Evolutionary conservation across 768 basidiomycete species (phyloP), one percentile per base, ranked within the genome.

Genomic region (Phlebiopsis flavidoalba): DNA sequence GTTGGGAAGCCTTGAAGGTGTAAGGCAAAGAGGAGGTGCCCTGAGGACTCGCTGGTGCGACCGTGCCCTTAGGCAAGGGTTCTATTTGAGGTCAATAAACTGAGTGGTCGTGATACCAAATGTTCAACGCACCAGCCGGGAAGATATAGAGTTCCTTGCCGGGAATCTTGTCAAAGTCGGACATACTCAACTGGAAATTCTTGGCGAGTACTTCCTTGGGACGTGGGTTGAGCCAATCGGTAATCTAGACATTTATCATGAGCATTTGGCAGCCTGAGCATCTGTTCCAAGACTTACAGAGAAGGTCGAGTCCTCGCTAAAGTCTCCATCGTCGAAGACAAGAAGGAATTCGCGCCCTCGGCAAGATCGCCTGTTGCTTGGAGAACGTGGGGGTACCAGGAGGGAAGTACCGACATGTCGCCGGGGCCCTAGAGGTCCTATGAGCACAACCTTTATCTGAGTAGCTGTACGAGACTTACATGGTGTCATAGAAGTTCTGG

Each of bases 341-440:
- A 71, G 50, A 5, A 71, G 64, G 55, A 71, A 69, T 46, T 71
- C 68, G 63, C 55, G 11, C 69, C 70, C 4, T 65, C 64, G 3
- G 63, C 72, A 53, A 75, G 70, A 58, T 79, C 78, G 40, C 67
- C 67, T 0, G 79, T 82, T 7, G 77, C 83, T 69, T 84, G 83
- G 11, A 85, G 72, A 14, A 79, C 80, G 66, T 85, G 83, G 83
- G 83, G 54, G 79, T 75, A 5, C 82, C 82, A 7, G 83, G 75
- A 14, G 82, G 83, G 73, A 83, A 83, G 70, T 77, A 84, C 82
- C 83, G n/a, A 83, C 14, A 83, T 63, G 64, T 83, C 82, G 15
- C 81, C 82, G 37, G 76, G 68, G 33, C 71, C 66, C 80, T 80
- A 52, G 36, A 48, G 12, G 21, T 43, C 45, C 26, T 8, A 15